These are phyloP conservation scores for Fusarium scirpi DNA, from an alignment of 2,329 filamentous ascomycete genomes.

Conservation along the genomic window DNA sequence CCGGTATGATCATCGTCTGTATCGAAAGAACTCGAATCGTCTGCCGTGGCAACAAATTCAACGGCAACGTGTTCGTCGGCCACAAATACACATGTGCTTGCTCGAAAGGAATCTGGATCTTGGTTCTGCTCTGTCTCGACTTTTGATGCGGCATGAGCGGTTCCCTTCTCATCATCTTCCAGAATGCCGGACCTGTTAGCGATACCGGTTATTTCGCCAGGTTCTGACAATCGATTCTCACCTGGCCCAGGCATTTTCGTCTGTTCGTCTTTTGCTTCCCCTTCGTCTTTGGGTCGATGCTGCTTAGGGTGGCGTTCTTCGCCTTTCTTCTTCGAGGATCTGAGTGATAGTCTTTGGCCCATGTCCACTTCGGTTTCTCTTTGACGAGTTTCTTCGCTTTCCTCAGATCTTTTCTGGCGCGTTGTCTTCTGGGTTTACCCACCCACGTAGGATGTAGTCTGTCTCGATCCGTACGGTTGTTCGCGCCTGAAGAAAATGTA, in stretches of 20 bases:
- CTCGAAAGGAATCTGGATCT: background rate
- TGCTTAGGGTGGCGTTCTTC: background rate
- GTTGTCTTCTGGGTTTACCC: background rate
- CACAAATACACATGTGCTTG: background rate
- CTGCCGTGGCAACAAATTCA: background rate
- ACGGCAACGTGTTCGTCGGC: background rate
- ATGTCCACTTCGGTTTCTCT: background rate
- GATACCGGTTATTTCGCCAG: background rate
- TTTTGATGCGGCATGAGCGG: background rate
- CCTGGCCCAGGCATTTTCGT: background rate
- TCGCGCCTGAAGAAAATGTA: background rate
- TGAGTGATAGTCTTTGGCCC: background rate
- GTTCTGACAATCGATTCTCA: background rate
- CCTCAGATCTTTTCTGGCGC: background rate
- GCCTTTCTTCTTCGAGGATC: background rate
- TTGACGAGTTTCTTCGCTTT: background rate
- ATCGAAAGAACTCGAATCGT: background rate
- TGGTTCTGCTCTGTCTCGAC: background rate
- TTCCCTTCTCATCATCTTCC: background rate
- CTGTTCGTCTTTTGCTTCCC: conserved; percentile 4
- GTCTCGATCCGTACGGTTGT: conserved; percentile 1
- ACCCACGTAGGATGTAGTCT: conserved; percentile 22
- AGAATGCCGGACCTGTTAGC: background rate
- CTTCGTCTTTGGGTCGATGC: background rate
- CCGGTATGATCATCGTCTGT: conserved; percentile 10